phyloP scores from a whole-genome alignment of 2,329 filamentous ascomycete genomes.

The Pleomassaria siparia region DNA sequence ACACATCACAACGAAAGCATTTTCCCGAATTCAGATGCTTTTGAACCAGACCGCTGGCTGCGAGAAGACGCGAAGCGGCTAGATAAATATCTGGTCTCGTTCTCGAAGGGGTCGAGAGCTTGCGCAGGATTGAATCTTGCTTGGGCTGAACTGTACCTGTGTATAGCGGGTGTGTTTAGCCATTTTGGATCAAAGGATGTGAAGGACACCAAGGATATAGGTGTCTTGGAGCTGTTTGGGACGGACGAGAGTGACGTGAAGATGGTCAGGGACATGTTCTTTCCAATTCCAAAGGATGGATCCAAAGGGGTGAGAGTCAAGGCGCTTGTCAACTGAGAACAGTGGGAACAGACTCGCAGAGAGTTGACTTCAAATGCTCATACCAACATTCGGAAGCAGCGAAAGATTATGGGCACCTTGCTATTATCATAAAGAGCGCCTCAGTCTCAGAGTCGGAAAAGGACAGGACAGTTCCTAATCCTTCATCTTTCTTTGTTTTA shows the following conservation, averaged over 20 bases:
- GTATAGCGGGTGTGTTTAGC: conserved; percentile 21
- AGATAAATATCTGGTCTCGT: conserved; percentile 18
- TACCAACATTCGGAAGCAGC: too few relatives aligned
- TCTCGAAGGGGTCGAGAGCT: conserved; percentile 16
- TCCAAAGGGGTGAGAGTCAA: conserved; percentile 28
- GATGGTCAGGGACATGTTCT: conserved; percentile 31
- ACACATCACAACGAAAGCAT: conserved; percentile 18
- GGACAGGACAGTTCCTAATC: too few relatives aligned
- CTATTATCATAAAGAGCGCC: too few relatives aligned
- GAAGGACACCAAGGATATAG: background rate
- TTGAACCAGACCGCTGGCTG: conserved; percentile 28
- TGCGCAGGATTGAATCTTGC: conserved; percentile 26
- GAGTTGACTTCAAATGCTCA: too few relatives aligned
- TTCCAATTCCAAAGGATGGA: conserved; percentile 18
- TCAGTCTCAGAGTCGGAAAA: too few relatives aligned
- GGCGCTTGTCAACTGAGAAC: too few relatives aligned
- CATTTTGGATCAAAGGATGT: conserved; percentile 1
- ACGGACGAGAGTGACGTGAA: conserved; percentile 16
- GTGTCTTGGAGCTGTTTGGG: conserved; percentile 12
- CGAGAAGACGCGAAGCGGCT: conserved; percentile 3
- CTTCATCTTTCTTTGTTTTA: conserved; percentile 1
- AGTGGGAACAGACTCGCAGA: too few relatives aligned
- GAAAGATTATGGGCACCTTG: too few relatives aligned
- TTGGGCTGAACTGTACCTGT: conserved; percentile 19
- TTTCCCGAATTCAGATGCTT: conserved; percentile 17